Evolutionary conservation across 257 asterid species (phyloP).

Genomic region (Gentiana dahurica): DNA sequence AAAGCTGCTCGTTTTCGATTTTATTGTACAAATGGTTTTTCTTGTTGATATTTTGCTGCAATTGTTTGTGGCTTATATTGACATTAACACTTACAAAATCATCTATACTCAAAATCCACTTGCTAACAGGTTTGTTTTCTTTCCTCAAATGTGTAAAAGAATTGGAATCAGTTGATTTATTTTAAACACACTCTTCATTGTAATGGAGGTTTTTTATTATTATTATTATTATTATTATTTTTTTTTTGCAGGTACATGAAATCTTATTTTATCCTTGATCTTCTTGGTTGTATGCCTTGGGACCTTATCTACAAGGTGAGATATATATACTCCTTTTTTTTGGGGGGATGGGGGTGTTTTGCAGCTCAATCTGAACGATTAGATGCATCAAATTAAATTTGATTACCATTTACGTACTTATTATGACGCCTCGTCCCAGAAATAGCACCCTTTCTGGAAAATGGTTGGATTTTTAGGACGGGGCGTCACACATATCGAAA

Average conservation of each 20-base stretch:
- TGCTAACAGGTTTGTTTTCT: conserved; percentile 28
- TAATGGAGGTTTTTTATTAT: neutral
- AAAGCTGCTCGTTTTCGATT: conserved; percentile 25
- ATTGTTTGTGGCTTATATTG: conserved; percentile 34
- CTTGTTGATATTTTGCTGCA: conserved; percentile 29
- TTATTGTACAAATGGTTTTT: conserved; percentile 30
- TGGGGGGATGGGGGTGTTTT: neutral
- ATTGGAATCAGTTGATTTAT: no score
- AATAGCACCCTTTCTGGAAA: no score
- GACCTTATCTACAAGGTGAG: conserved; percentile 32
- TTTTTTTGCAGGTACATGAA: conserved; percentile 25
- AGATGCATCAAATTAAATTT: no score
- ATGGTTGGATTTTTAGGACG: no score
- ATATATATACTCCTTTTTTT: neutral
- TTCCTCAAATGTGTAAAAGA: neutral
- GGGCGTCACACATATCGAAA: no score
- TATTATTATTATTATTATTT: conserved; percentile 1
- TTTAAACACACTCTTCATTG: neutral
- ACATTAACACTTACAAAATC: conserved; percentile 30
- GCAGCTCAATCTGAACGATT: no score
- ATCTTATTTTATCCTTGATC: conserved; percentile 27
- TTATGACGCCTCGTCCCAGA: no score
- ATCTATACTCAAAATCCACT: conserved; percentile 24
- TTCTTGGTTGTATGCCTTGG: conserved; percentile 43
- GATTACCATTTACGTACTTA: no score